A percentile compares a stretch with the other conserved stretches of the same genome.
Conservation (phyloP, 2,329 filamentous ascomycete species). For the Ramularia endophylla region DNA sequence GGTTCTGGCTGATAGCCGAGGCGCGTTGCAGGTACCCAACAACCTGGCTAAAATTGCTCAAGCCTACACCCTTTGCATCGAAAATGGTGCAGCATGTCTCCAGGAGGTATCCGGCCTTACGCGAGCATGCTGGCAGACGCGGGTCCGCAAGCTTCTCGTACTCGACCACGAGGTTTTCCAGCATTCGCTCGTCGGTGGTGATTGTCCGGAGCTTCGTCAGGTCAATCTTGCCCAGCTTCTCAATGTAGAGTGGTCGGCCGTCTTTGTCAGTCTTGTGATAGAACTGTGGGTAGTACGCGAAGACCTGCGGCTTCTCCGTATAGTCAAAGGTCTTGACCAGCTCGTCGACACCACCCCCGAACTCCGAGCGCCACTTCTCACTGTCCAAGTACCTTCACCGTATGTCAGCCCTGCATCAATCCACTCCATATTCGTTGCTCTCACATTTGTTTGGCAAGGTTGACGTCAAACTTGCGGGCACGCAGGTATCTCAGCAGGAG, state of each 20-base stretch:
- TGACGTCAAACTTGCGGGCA: conserved; percentile 91
- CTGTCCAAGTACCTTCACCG: conserved; percentile 73
- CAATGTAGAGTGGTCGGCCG: conserved; percentile 94
- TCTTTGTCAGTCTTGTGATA: conserved; percentile 98
- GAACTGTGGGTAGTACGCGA: conserved; percentile 94
- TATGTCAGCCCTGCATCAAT: conserved; percentile 19
- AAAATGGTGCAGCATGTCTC: conserved; percentile 99
- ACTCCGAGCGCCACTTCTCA: conserved; percentile 87
- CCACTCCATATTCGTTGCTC: conserved; percentile 26
- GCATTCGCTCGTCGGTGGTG: conserved; percentile 87
- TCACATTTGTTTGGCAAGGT: conserved; percentile 80
- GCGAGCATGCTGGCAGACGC: conserved; percentile 88
- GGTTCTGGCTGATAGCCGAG: conserved; percentile 90
- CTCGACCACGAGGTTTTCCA: conserved; percentile 92
- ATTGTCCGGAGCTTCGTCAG: conserved; percentile 86
- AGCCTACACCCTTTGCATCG: conserved; percentile 90
- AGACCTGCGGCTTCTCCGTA: conserved; percentile 74
- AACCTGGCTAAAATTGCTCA: conserved; percentile 74
- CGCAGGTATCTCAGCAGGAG: conserved; percentile 73
- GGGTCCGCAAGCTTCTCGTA: conserved; percentile 96
- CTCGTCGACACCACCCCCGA: conserved; percentile 67
- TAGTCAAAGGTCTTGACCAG: conserved; percentile 79
- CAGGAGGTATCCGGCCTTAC: conserved; percentile 80
- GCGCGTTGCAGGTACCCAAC: conserved; percentile 83
- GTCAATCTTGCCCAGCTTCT: conserved; percentile 91